Base-by-base conservation (phyloP, 176 grass and related monocot species). In the Puya raimondii region DNA sequence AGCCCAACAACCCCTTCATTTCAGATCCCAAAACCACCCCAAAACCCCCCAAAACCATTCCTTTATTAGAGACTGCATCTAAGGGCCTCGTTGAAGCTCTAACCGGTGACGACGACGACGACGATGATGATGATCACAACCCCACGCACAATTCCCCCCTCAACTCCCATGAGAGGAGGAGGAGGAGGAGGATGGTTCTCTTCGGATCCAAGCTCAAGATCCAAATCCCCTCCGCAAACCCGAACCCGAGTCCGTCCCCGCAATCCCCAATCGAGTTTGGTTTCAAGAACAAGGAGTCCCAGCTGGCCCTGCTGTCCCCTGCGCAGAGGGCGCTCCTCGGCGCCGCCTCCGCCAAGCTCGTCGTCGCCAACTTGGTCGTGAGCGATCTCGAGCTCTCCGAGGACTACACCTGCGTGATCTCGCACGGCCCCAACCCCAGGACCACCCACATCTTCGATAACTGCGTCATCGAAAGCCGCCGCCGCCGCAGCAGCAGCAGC, bases 361-460 rank as follows among this genome's bases (percentile, higher is more conserved):
- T 77, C 51, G 5, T 52, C 4, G 42, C 65, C 27, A 48, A 33
- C 65, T 68, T 77, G 26, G 48, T 65, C 17, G 51, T 23, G 33
- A 77, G 78, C 26, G 79, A 70, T 67, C 73, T 77, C 51, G 74
- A 89, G 72, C 79, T 82, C 15, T 77, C 82, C 20, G 82, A 76
- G 68, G 82, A 89, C 51, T 90, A 90, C 79, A 90, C 87, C 64
- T 85, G 87, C 67, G 76, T 90, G 79, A 90, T 90, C 57, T 70
- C 79, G 15, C 69, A 80, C 11, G 83, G 87, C 12, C 73, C 87
- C 8, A 85, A 83, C 51, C 83, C 87, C 18, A 85, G 27, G 76
- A 90, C 78, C 67, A 90, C 73, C 2, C 87, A 90, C 76, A 90
- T 90, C 66, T 85, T 90, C 54, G 87, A 85, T 59, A 84, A 85